phyloP scores from a whole-genome alignment of 2,329 filamentous ascomycete genomes.

The Raffaelea albimanens region DNA sequence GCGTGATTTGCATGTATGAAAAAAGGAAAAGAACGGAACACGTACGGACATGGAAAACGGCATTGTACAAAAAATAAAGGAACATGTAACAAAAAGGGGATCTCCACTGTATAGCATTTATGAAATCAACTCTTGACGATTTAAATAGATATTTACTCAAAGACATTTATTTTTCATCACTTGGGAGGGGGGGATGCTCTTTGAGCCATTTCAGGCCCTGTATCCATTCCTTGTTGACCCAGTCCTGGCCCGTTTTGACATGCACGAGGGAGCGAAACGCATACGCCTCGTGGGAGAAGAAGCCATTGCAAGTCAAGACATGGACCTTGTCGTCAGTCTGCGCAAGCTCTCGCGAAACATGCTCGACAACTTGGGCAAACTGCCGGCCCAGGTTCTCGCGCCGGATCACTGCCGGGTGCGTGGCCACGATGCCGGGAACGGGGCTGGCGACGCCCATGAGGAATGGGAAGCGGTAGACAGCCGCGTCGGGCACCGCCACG shows the following conservation, averaged over 20 bases:
- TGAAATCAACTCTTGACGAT: no score
- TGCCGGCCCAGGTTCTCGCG: neutral
- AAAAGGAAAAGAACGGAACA: no score
- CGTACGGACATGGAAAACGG: no score
- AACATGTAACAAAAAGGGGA: no score
- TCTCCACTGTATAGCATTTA: no score
- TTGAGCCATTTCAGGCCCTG: slow-evolving; percentile 14
- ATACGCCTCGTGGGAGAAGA: neutral
- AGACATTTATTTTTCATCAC: no score
- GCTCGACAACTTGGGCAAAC: neutral
- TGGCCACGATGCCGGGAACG: neutral
- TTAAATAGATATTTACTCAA: no score
- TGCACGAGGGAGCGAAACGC: neutral
- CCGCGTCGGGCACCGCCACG: neutral
- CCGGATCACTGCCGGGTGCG: neutral
- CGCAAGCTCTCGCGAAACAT: neutral
- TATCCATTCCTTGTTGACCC: neutral
- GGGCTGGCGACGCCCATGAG: neutral
- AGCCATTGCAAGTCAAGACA: neutral
- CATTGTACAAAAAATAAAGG: no score
- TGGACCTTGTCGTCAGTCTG: neutral
- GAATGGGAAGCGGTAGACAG: neutral
- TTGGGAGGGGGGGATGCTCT: no score
- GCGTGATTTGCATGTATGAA: no score
- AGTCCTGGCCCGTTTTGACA: neutral